Conservation (phyloP, 2,329 filamentous ascomycete genomes). For the Aspergillus phoenicis region DNA sequence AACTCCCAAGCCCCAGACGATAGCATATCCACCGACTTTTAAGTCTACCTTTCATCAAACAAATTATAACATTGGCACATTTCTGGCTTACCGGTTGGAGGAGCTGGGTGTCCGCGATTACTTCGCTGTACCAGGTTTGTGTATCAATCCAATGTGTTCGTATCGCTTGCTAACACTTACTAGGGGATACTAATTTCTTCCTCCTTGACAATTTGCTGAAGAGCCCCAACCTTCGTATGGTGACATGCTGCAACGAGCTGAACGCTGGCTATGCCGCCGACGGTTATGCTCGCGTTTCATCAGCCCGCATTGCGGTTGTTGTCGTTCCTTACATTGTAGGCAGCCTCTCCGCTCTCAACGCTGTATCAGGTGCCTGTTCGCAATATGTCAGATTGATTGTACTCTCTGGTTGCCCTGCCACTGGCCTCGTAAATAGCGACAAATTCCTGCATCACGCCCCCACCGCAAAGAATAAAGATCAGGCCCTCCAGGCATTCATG, state of each 20-base stretch:
- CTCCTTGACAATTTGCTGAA: conserved; percentile 11
- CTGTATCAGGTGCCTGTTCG: conserved; percentile 17
- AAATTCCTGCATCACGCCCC: conserved; percentile 14
- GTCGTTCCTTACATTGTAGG: conserved; percentile 19
- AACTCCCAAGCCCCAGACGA: background rate
- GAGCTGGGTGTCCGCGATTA: conserved; percentile 14
- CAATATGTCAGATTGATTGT: conserved; percentile 15
- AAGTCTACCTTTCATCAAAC: conserved; percentile 1
- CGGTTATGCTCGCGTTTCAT: conserved; percentile 17
- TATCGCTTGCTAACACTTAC: background rate
- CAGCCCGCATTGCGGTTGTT: conserved; percentile 8
- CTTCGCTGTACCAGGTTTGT: conserved; percentile 17
- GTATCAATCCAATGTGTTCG: no score
- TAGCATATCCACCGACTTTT: background rate
- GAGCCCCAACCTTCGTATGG: conserved; percentile 10
- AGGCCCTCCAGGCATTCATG: conserved; percentile 7
- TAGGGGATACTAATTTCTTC: conserved; percentile 10
- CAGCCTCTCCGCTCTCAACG: conserved; percentile 15
- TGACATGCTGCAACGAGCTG: conserved; percentile 20
- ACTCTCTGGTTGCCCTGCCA: conserved; percentile 12
- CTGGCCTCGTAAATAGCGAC: background rate
- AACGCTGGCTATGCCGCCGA: conserved; percentile 22
- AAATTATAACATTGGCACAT: conserved; percentile 12
- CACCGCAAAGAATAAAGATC: conserved; percentile 7
- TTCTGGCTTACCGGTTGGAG: conserved; percentile 12